These are phyloP conservation scores for Scorias spongiosa DNA, from an alignment of 2,329 filamentous ascomycete species.

Conservation along the genomic window DNA sequence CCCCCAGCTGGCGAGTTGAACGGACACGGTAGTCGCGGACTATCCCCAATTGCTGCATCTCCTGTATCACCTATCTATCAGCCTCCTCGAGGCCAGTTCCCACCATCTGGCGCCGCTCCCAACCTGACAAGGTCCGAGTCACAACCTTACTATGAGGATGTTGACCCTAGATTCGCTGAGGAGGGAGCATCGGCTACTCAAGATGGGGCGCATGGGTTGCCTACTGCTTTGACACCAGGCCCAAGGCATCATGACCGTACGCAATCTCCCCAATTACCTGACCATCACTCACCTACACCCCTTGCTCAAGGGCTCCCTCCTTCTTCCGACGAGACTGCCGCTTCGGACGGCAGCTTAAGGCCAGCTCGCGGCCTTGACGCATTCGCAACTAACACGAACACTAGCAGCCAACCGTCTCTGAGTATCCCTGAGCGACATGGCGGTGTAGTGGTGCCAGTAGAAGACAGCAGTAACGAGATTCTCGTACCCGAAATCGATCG, in stretches of 20 bases:
- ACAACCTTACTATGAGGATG: constrained; percentile 73
- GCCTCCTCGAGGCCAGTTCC: not conserved
- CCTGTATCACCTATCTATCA: constrained; percentile 4
- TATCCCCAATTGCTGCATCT: constrained; percentile 15
- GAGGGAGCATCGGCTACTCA: constrained; percentile 2
- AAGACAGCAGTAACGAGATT: constrained; percentile 46
- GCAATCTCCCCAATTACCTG: constrained; percentile 1
- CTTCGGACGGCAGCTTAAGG: constrained; percentile 6
- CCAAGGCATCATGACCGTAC: constrained; percentile 1
- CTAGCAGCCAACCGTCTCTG: not conserved
- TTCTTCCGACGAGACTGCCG: constrained; percentile 4
- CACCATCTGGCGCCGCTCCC: constrained; percentile 10
- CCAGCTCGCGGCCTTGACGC: constrained; percentile 8
- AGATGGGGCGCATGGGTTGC: not conserved
- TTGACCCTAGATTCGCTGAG: constrained; percentile 67
- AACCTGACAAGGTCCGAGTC: constrained; percentile 23
- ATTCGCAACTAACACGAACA: not conserved
- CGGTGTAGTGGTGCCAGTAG: constrained; percentile 4
- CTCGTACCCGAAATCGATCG: constrained; percentile 36
- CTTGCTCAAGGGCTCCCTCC: constrained; percentile 2
- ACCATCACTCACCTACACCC: constrained; percentile 3
- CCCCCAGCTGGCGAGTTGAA: too few species aligned
- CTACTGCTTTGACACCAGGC: not conserved
- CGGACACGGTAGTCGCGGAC: constrained; percentile 5
- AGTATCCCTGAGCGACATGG: not conserved